These are phyloP conservation scores for Penicillium fuscoglaucum DNA, from an alignment of 2,329 filamentous ascomycete genomes.

Conservation along the genomic window DNA sequence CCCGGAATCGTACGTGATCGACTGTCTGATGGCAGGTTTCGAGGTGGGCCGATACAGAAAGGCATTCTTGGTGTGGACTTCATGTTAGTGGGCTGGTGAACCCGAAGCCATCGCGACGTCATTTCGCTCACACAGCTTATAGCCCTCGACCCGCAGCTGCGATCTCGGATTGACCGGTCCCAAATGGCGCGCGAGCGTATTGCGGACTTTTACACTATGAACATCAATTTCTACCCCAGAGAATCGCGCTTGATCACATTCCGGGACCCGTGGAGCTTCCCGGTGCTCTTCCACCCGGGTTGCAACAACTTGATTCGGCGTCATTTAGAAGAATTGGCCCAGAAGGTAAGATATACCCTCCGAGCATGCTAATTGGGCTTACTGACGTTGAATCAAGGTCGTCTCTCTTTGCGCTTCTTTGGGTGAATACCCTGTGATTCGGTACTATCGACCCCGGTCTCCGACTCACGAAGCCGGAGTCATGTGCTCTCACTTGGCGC, in stretches of 20 bases:
- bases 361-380: conserved; percentile 14
- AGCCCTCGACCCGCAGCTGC: conserved; percentile 68
- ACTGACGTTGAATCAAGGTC: conserved; percentile 55
- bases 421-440: conserved; percentile 90
- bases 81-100: conserved; percentile 47
- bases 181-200: conserved; percentile 70
- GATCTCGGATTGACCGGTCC: conserved; percentile 72
- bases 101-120: conserved; percentile 5
- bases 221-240: conserved; percentile 84
- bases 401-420: conserved; percentile 84
- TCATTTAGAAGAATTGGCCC: conserved; percentile 81
- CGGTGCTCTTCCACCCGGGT: conserved; percentile 82
- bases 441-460: conserved; percentile 78
- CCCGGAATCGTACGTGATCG: conserved; percentile 82
- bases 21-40: conserved; percentile 91
- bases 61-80: conserved; percentile 82
- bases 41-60: conserved; percentile 78
- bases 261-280: conserved; percentile 93
- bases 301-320: conserved; percentile 81
- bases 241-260: conserved; percentile 93
- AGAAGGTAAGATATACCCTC: conserved; percentile 65
- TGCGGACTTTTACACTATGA: conserved; percentile 76
- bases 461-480: conserved; percentile 84
- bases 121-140: conserved; percentile 33
- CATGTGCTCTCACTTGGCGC: conserved; percentile 80